Evolutionary conservation across 1,139 yeast species (phyloP).

Genomic region (Kodamaea derodonti): DNA sequence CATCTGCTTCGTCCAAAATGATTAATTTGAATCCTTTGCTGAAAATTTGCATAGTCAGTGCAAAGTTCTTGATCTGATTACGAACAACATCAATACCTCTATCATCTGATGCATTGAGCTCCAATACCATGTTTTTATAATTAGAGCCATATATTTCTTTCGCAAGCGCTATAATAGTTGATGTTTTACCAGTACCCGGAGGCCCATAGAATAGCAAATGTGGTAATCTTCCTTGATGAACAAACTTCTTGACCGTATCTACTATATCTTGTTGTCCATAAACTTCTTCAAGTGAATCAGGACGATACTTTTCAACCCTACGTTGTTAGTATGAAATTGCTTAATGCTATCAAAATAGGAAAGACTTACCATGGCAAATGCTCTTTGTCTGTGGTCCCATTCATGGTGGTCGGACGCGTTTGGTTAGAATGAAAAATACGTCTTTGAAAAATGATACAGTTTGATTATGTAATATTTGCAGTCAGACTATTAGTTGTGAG

Average conservation of each 20-base stretch:
- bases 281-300: constrained; percentile 76
- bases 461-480: too few species aligned
- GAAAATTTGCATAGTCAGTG: constrained; percentile 90
- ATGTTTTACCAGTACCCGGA: constrained; percentile 97
- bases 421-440: too few species aligned
- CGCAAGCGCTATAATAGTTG: constrained; percentile 89
- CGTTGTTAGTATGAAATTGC: constrained; percentile 18
- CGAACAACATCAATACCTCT: constrained; percentile 85
- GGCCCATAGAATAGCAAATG: constrained; percentile 94
- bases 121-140: constrained; percentile 85
- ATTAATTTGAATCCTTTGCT: constrained; percentile 77
- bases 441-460: too few species aligned
- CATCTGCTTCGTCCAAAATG: constrained; percentile 96
- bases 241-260: constrained; percentile 76
- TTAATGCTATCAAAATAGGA: neutral
- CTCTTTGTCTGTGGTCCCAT: constrained; percentile 9
- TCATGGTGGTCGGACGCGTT: neutral
- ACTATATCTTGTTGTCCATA: constrained; percentile 90
- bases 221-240: constrained; percentile 78
- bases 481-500: too few species aligned
- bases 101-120: constrained; percentile 83
- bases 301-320: constrained; percentile 96
- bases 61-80: constrained; percentile 79
- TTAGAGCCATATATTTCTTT: constrained; percentile 84
- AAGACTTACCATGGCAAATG: constrained; percentile 42